Evolutionary conservation across 2,329 filamentous ascomycete species (phyloP).

Genomic region (Aspergillus brunneoviolaceus): DNA sequence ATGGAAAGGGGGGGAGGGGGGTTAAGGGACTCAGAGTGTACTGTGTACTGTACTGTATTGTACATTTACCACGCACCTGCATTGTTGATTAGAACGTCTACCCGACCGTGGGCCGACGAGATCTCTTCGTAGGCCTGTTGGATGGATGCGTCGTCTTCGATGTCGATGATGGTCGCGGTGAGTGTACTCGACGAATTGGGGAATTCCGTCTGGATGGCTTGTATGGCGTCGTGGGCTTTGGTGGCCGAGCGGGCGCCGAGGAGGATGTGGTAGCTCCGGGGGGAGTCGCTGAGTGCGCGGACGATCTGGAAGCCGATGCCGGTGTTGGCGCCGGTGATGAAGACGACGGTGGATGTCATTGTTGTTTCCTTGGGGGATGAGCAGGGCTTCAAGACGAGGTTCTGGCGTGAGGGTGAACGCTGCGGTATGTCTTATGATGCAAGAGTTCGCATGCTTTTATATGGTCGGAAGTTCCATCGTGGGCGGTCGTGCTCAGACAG

Average conservation of each 20-base stretch:
- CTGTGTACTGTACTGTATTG: too few species aligned
- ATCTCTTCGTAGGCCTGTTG: conserved; percentile 47
- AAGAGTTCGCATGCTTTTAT: too few species aligned
- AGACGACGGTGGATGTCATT: conserved; percentile 38
- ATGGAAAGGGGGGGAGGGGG: too few species aligned
- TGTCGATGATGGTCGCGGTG: conserved; percentile 53
- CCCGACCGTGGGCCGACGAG: conserved; percentile 39
- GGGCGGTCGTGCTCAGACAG: too few species aligned
- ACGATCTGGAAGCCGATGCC: conserved; percentile 61
- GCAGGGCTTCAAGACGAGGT: too few species aligned
- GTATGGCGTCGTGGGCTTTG: conserved; percentile 53
- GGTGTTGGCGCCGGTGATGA: conserved; percentile 63
- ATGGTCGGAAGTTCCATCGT: too few species aligned
- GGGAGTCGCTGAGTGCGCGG: conserved; percentile 53
- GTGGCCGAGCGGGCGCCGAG: conserved; percentile 54
- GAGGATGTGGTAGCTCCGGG: conserved; percentile 54
- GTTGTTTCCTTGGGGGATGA: neutral
- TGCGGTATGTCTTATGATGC: too few species aligned
- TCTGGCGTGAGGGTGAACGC: too few species aligned
- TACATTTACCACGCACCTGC: conserved; percentile 42
- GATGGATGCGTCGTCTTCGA: conserved; percentile 56
- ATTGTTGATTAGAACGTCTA: conserved; percentile 60
- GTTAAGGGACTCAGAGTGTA: too few species aligned
- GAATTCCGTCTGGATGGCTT: conserved; percentile 42
- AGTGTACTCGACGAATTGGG: conserved; percentile 45